Evolutionary conservation across 2,329 filamentous ascomycete genomes (phyloP), one percentile per base, ranked within the genome.

Genomic region (Neofusicoccum cordaticola): DNA sequence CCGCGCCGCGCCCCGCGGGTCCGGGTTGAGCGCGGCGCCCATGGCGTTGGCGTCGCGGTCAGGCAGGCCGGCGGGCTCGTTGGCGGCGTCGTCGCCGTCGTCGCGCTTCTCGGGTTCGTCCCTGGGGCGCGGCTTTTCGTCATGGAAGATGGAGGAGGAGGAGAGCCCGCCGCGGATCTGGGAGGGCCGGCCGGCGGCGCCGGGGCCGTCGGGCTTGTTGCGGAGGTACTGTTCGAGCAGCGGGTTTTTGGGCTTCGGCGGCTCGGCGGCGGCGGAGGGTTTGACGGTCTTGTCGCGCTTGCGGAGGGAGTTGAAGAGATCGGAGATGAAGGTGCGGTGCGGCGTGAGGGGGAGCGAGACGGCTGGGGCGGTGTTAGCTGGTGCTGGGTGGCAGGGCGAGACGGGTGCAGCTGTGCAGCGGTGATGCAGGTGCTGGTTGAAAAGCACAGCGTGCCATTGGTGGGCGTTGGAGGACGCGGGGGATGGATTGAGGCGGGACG

Each of bases 21-120:
- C 86, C 4, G 95, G 95, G 75, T 97, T 90, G 52, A 92, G 79
- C 34, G 85, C 85, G 64, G 85, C 81, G 64, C 85, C 84, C 81
- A 90, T 85, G 69, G 84, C 83, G 42, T 82, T 71, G 41, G 73
- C 78, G 71, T 85, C 27, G 68, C 68, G 66, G 74, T 62, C 17
- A 48, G 52, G 22, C 52, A 50, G 31, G 56, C 42, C 19, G 58
- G 44, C 67, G 61, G 7, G 63, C 58, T 50, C 63, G 45, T 7
- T 17, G 15, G 17, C 17, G 19, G n/a, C 35, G 37, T 22, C 11
- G 19, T 22, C 22, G 22, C 22, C 22, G 22, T 22, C 22, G 22
- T 22, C 22, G 22, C 22, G 22, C 22, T 22, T 22, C 22, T 42
- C 7, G 2, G 68, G 68, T 3, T 62, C 62, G 37, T 69, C 69